Conservation (phyloP, 2,329 filamentous ascomycete species). For the Trichoderma sp. region DNA sequence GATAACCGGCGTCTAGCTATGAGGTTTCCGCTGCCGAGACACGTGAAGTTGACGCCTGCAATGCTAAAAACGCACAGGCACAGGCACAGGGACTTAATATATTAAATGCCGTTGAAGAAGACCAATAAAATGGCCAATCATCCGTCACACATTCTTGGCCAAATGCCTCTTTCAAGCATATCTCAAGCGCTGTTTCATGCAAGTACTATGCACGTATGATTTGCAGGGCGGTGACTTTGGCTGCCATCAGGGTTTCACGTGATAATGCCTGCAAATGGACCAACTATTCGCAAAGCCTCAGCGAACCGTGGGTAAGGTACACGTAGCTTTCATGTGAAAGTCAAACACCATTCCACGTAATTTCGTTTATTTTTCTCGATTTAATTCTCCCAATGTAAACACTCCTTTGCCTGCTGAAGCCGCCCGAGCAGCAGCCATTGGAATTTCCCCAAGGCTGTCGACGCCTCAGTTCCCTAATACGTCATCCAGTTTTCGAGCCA, state of each 20-base stretch:
- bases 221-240: slow-evolving; percentile 13
- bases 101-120: background rate
- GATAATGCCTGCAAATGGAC: slow-evolving; percentile 5
- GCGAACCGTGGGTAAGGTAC: background rate
- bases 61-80: background rate
- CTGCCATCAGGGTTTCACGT: background rate
- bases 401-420: background rate
- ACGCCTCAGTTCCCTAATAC: background rate
- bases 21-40: background rate
- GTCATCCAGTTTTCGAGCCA: slow-evolving; percentile 4
- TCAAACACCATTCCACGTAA: background rate
- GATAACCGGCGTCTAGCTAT: background rate
- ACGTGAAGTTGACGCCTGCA: background rate
- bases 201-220: slow-evolving; percentile 8
- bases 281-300: background rate
- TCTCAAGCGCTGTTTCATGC: background rate
- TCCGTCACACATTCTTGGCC: background rate
- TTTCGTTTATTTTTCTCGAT: background rate
- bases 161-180: background rate
- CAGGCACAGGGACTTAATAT: background rate
- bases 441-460: background rate
- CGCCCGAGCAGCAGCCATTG: background rate
- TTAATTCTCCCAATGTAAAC: slow-evolving; percentile 1
- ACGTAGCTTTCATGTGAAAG: slow-evolving; percentile 19
- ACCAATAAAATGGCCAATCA: background rate